Conservation (phyloP, 2,329 filamentous ascomycete genomes). For the Talaromyces sp. region DNA sequence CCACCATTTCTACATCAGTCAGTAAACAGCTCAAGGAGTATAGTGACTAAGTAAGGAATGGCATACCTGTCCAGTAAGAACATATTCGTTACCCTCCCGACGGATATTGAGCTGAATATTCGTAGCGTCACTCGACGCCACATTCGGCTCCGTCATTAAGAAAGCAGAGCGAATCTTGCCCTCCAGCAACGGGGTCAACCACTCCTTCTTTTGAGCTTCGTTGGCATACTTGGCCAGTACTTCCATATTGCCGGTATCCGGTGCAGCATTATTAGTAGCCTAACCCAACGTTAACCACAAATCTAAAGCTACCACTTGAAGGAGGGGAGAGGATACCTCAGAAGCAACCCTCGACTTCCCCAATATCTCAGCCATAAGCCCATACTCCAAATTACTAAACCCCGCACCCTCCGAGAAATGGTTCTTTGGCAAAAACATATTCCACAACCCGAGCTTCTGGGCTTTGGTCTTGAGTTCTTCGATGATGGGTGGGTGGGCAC, state of each 20-base stretch:
- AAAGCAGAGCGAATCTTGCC: constrained; percentile 87
- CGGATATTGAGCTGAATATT: constrained; percentile 86
- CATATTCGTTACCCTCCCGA: constrained; percentile 80
- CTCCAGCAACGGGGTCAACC: constrained; percentile 77
- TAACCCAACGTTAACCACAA: constrained; percentile 25
- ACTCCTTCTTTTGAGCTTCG: constrained; percentile 77
- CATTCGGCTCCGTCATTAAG: constrained; percentile 88
- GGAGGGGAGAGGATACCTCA: constrained; percentile 50
- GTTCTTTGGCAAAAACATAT: constrained; percentile 93
- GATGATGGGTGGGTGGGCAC: constrained; percentile 73
- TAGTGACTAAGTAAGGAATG: neutral
- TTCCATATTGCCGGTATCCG: constrained; percentile 95
- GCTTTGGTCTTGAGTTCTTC: constrained; percentile 89
- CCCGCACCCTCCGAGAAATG: constrained; percentile 95
- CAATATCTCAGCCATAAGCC: constrained; percentile 93
- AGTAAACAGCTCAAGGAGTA: constrained; percentile 7
- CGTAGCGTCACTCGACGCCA: constrained; percentile 85
- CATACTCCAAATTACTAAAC: constrained; percentile 94
- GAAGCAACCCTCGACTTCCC: constrained; percentile 81
- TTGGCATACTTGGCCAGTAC: constrained; percentile 89
- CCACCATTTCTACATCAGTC: constrained; percentile 85
- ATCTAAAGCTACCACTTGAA: constrained; percentile 14
- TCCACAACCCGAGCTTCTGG: constrained; percentile 84
- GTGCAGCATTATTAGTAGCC: constrained; percentile 85
- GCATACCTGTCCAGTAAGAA: constrained; percentile 79